Evolutionary conservation across 495 filamentous ascomycete genomes (phyloP).

Genomic region (Aspergillus olivimuriae): DNA sequence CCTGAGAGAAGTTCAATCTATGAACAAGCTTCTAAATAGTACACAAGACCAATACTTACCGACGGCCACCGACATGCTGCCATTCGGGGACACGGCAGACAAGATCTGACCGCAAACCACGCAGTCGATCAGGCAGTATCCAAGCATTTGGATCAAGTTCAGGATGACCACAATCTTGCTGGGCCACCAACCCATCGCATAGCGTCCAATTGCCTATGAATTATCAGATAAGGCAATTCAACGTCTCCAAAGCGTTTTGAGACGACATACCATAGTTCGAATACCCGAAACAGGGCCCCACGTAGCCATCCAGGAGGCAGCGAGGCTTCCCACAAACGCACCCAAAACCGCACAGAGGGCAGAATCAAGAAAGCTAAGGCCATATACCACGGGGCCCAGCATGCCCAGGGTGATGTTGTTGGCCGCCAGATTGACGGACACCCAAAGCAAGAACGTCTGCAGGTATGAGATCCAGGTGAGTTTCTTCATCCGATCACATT

Average conservation of each 20-base stretch:
- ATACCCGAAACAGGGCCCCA: conserved; percentile 68
- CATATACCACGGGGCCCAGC: conserved; percentile 64
- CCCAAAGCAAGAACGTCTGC: conserved; percentile 64
- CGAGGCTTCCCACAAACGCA: conserved; percentile 48
- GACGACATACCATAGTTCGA: conserved; percentile 52
- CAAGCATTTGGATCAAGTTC: conserved; percentile 65
- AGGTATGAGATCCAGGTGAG: conserved; percentile 52
- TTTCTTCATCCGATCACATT: conserved; percentile 49
- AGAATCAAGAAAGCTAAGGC: conserved; percentile 60
- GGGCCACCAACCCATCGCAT: conserved; percentile 77
- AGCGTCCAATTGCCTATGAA: conserved; percentile 56
- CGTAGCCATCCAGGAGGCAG: conserved; percentile 62
- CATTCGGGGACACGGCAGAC: conserved; percentile 58
- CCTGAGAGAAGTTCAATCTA: conserved; percentile 31
- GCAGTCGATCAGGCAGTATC: conserved; percentile 64
- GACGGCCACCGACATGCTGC: conserved; percentile 58
- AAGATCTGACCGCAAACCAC: conserved; percentile 72
- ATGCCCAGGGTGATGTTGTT: conserved; percentile 73
- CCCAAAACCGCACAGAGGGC: conserved; percentile 63
- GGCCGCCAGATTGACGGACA: conserved; percentile 68
- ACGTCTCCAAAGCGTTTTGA: background rate
- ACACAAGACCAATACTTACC: conserved; percentile 30
- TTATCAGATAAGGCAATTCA: conserved; percentile 3
- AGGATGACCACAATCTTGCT: conserved; percentile 66
- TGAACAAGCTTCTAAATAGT: too few relatives aligned